These are phyloP conservation scores for Colletotrichum sp. DNA, from an alignment of 2,329 filamentous ascomycete genomes.

Conservation along the genomic window DNA sequence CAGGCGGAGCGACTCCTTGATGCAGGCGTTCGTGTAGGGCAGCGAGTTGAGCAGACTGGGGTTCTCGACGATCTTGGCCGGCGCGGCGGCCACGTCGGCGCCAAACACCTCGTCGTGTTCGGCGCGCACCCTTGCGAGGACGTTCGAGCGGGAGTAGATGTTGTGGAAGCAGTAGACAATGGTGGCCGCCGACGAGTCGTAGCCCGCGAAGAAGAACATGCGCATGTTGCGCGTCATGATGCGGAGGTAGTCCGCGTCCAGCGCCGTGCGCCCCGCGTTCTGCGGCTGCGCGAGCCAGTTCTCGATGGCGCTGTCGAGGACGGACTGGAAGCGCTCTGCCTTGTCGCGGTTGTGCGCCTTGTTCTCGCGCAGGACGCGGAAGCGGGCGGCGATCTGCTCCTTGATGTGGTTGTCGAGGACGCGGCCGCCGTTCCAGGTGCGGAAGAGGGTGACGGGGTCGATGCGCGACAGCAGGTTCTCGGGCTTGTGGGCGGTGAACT, in stretches of 20 bases:
- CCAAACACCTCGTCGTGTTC: constrained; percentile 60
- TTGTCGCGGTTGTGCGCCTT: constrained; percentile 21
- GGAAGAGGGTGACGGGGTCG: constrained; percentile 30
- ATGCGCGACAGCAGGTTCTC: constrained; percentile 23
- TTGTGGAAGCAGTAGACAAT: constrained; percentile 33
- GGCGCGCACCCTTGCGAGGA: constrained; percentile 30
- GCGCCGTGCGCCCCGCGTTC: constrained; percentile 10
- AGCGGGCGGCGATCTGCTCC: constrained; percentile 28
- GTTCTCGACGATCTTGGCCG: constrained; percentile 27
- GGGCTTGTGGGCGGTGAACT: constrained; percentile 20
- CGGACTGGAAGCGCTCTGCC: constrained; percentile 20
- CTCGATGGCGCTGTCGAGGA: constrained; percentile 36
- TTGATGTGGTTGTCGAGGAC: constrained; percentile 30
- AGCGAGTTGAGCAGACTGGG: constrained; percentile 55
- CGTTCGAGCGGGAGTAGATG: constrained; percentile 32
- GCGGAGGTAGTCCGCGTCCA: constrained; percentile 30
- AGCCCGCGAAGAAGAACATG: constrained; percentile 42
- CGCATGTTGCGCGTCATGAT: constrained; percentile 33
- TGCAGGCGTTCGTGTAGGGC: constrained; percentile 56
- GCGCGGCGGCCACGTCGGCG: constrained; percentile 12
- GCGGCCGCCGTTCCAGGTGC: constrained; percentile 35
- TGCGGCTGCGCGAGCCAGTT: constrained; percentile 31
- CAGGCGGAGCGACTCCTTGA: constrained; percentile 60
- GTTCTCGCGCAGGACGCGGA: constrained; percentile 25
- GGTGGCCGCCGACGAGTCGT: constrained; percentile 41